Percentiles rank a stretch among this genome's conserved stretches.
phyloP scores from a whole-genome alignment of 1,284 basidiomycete species.

The Cutaneotrichosporon sp. region DNA sequence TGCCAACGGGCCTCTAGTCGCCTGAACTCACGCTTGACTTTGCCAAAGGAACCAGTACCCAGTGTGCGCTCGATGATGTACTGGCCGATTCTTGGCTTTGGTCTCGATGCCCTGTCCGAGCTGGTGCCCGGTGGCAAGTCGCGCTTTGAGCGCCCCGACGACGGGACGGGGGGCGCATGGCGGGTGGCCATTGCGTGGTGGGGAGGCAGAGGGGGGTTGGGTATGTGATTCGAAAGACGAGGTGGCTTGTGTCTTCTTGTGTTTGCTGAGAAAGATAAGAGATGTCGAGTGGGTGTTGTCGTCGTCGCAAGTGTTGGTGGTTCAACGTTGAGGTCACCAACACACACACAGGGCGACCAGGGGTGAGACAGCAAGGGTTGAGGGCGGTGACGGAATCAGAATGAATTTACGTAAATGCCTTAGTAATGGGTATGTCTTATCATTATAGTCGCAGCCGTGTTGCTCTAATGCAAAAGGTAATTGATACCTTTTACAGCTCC shows the following conservation, averaged over 20 bases:
- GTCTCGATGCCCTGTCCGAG: conserved; percentile 16
- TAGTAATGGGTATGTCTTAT: too few species aligned
- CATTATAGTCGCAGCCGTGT: too few species aligned
- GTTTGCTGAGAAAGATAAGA: too few species aligned
- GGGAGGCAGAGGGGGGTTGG: not conserved
- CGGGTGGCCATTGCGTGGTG: conserved; percentile 34
- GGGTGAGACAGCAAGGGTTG: not conserved
- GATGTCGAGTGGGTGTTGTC: not conserved
- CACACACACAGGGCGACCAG: not conserved
- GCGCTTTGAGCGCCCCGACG: conserved; percentile 14
- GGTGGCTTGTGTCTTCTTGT: not conserved
- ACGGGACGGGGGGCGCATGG: conserved; percentile 40
- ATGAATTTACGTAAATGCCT: too few species aligned
- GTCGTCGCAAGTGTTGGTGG: too few species aligned
- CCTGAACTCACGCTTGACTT: conserved; percentile 82
- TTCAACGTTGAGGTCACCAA: too few species aligned
- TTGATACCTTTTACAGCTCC: too few species aligned
- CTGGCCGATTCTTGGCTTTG: conserved; percentile 46
- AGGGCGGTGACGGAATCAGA: too few species aligned
- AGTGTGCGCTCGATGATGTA: conserved; percentile 53
- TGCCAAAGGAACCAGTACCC: conserved; percentile 82
- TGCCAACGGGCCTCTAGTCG: not conserved
- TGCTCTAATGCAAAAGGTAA: too few species aligned
- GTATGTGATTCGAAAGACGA: not conserved
- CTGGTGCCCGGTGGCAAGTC: conserved; percentile 8